Evolutionary conservation across 2,329 filamentous ascomycete genomes (phyloP).

Genomic region (Fusarium phyllophilum): DNA sequence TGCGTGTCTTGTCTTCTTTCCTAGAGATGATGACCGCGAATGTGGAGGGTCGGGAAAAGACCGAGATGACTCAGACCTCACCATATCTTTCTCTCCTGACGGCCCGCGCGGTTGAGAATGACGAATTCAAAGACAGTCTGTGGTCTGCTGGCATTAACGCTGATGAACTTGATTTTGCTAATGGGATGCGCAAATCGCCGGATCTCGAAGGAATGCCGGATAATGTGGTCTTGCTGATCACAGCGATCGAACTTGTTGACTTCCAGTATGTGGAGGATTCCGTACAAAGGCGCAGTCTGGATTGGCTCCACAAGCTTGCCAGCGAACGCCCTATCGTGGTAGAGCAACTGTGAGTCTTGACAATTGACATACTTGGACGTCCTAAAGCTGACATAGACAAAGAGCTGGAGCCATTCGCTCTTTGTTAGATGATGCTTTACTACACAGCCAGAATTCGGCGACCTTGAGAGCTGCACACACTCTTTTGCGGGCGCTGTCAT

Average conservation of each 20-base stretch:
- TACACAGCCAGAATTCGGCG: constrained; percentile 70
- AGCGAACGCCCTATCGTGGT: constrained; percentile 65
- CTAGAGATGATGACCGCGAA: constrained; percentile 53
- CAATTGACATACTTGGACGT: constrained; percentile 11
- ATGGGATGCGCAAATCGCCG: constrained; percentile 40
- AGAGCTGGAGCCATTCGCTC: constrained; percentile 67
- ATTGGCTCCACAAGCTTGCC: constrained; percentile 69
- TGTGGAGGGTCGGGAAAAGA: constrained; percentile 19
- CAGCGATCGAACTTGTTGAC: constrained; percentile 72
- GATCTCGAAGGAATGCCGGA: constrained; percentile 62
- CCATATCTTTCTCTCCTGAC: constrained; percentile 71
- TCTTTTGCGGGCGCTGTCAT: constrained; percentile 68
- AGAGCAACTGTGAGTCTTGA: constrained; percentile 62
- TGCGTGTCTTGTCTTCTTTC: constrained; percentile 71
- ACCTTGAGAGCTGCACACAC: constrained; percentile 70
- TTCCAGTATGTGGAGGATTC: constrained; percentile 72
- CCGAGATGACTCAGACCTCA: constrained; percentile 49
- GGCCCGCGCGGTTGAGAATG: constrained; percentile 63
- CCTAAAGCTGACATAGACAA: background rate
- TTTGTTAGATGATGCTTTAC: constrained; percentile 69
- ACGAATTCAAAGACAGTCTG: constrained; percentile 71
- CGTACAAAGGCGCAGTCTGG: constrained; percentile 67
- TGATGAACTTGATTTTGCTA: constrained; percentile 44
- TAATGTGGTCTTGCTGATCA: constrained; percentile 70
- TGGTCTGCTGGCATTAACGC: constrained; percentile 68